Evolutionary conservation across 2,329 filamentous ascomycete genomes (phyloP), one percentile per base, ranked within the genome.

Genomic region (Anthostomella pinea): DNA sequence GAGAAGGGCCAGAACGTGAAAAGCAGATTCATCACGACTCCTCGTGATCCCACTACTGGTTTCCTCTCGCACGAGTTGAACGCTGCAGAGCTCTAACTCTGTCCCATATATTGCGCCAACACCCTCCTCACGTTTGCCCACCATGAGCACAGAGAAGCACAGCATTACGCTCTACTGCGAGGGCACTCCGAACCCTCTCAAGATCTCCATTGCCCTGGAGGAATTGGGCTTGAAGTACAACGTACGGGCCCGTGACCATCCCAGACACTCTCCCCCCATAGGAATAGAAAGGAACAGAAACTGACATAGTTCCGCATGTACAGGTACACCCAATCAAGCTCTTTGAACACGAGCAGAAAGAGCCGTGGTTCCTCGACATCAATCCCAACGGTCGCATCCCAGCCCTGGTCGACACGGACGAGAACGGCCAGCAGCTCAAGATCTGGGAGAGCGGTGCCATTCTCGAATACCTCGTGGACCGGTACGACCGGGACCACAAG

Each of bases 371-470:
- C 66, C 75, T 91, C 16, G 79, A 81, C 33, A 91, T 95, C 66
- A 95, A 94, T 66, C 88, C 88, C 50, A 95, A 95, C 60, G 88
- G 88, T 46, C 84, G 88, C 51, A 94, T 95, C 53, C 89, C 88
- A 4, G 88, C 88, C 41, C 55, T 95, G 30, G 91, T 85, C 8
- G 88, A 94, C 65, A 84, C 72, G 9, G 81, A 85, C 58, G 69
- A 70, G 6, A 80, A 90, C 58, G 85, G 86, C 50, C 66, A 83
- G 58, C 67, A 69, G 16, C 86, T 94, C 57, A 73, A 74, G 36
- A 62, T 95, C 15, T 95, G 93, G 58, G 88, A 95, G 65, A 85
- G 79, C 47, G 87, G 85, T 38, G 78, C 81, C 47, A 91, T 94
- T 57, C 70, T 93, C 65, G 77, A 87, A 62, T 94, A 95, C 60